phyloP scores from a whole-genome alignment of 2,329 filamentous ascomycete genomes.

The Phialemoniopsis sp. region DNA sequence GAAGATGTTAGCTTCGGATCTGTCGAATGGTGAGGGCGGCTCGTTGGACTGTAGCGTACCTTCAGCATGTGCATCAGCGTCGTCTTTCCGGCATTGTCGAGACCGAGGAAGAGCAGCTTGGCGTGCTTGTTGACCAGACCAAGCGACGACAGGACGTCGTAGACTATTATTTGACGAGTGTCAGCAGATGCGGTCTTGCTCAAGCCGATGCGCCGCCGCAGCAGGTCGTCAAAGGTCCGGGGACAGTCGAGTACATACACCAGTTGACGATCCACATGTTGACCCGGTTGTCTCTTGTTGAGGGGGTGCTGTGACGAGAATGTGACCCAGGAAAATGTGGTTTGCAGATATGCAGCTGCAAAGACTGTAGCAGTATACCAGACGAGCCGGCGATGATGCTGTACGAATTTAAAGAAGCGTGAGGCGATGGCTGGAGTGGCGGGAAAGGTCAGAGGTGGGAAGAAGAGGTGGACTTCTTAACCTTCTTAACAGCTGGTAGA shows the following conservation, averaged over 20 bases:
- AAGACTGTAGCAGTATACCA: too few relatives aligned
- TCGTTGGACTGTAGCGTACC: too few relatives aligned
- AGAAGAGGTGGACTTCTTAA: too few relatives aligned
- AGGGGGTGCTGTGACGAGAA: too few relatives aligned
- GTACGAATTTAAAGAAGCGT: too few relatives aligned
- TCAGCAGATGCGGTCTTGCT: slow-evolving; percentile 16
- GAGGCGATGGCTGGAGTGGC: too few relatives aligned
- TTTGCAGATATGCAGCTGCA: too few relatives aligned
- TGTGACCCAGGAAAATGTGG: too few relatives aligned
- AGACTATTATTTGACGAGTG: slow-evolving; percentile 54
- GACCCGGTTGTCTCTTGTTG: slow-evolving; percentile 14
- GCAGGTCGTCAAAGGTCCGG: slow-evolving; percentile 4
- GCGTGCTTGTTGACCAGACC: slow-evolving; percentile 94
- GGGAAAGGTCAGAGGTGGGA: too few relatives aligned
- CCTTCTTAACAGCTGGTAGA: too few relatives aligned
- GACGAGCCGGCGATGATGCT: too few relatives aligned
- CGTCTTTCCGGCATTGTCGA: slow-evolving; percentile 94
- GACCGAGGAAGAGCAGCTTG: slow-evolving; percentile 88
- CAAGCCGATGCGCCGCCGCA: too few relatives aligned
- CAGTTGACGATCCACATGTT: slow-evolving; percentile 94
- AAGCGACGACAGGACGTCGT: slow-evolving; percentile 82
- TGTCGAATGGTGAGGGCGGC: background rate
- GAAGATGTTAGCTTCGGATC: slow-evolving; percentile 5
- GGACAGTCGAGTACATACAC: slow-evolving; percentile 59
- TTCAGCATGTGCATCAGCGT: slow-evolving; percentile 94